Evolutionary conservation across 495 filamentous ascomycete genomes (phyloP).

Genomic region (Choiromyces venosus): DNA sequence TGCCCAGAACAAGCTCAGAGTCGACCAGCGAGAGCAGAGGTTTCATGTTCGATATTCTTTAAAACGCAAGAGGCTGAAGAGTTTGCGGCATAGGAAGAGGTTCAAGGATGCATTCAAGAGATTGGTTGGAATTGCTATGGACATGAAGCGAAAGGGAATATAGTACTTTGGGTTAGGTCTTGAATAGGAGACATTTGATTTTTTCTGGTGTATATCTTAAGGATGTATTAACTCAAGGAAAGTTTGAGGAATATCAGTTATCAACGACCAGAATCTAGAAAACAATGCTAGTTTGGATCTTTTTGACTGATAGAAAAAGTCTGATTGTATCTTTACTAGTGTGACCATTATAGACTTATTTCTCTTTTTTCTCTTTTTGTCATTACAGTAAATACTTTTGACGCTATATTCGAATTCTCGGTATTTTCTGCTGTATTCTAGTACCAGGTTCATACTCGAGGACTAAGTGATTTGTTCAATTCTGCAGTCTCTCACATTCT

Average conservation of each 20-base stretch:
- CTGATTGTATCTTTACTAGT: background rate
- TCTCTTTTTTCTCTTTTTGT: background rate
- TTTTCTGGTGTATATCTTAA: background rate
- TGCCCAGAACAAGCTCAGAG: slow-evolving; percentile 51
- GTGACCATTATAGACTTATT: background rate
- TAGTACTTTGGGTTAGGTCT: slow-evolving; percentile 41
- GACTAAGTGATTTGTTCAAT: background rate
- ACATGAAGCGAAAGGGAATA: slow-evolving; percentile 70
- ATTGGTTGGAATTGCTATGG: slow-evolving; percentile 55
- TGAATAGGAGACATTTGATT: background rate
- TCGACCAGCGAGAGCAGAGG: slow-evolving; percentile 51
- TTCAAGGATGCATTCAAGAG: slow-evolving; percentile 63
- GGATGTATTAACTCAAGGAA: background rate
- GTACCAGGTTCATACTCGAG: background rate
- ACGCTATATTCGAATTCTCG: background rate
- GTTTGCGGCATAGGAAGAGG: slow-evolving; percentile 58
- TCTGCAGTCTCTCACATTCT: background rate
- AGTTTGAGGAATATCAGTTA: background rate
- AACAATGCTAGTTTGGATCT: background rate
- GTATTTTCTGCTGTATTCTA: background rate
- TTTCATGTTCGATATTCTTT: slow-evolving; percentile 67
- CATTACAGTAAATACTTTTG: background rate
- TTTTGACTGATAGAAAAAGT: background rate
- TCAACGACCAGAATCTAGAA: background rate
- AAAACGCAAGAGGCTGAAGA: slow-evolving; percentile 66